Evolutionary conservation across 2,329 filamentous ascomycete genomes (phyloP), one percentile per base, ranked within the genome.

Genomic region (Trichoderma atroviride): DNA sequence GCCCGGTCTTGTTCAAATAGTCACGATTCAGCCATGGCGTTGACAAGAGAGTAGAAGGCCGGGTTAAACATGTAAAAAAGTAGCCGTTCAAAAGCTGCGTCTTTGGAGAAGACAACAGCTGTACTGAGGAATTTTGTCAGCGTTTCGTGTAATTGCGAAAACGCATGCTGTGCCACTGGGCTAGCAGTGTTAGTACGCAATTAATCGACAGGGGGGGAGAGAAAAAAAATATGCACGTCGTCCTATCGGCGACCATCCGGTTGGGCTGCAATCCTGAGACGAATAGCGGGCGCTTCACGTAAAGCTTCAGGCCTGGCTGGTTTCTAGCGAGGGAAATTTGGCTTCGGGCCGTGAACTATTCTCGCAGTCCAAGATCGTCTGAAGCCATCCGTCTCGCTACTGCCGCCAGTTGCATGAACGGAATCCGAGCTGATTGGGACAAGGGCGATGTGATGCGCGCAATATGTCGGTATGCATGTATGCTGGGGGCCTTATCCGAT

Each of bases 181-280:
- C 47, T 50, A 50, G 52, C 24, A 55, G 13, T 55, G 14, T 7
- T 29, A 24, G 52, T 29, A 55, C 47, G 62, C 62, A 47, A 35
- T 37, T 14, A 29, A 27, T 24, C 19, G 43, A 47, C 53, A 66
- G n/a, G 63, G 24, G 55, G 43, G 35, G 47, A 40, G 5, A 33
- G 27, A 27, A 43, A n/a, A 43, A 43, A n/a, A 43, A 43, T 43
- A 43, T 43, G 50, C 50, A 31, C 50, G 35, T 55, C 33, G 22
- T 64, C 33, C 33, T 58, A 27, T 59, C 57, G 35, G 57, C 35
- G 35, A 22, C 57, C 22, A 22, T 43, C 29, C n/a, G 40, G 58
- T 67, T 67, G 55, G 64, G 64, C 64, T 67, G 64, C 52, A 67
- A 67, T 67, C 53, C 29, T n/a, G 50, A 22, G 56, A n/a, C 22